Conservation (phyloP, 139 green algal genomes). For the Diplosphaera chodatii region DNA sequence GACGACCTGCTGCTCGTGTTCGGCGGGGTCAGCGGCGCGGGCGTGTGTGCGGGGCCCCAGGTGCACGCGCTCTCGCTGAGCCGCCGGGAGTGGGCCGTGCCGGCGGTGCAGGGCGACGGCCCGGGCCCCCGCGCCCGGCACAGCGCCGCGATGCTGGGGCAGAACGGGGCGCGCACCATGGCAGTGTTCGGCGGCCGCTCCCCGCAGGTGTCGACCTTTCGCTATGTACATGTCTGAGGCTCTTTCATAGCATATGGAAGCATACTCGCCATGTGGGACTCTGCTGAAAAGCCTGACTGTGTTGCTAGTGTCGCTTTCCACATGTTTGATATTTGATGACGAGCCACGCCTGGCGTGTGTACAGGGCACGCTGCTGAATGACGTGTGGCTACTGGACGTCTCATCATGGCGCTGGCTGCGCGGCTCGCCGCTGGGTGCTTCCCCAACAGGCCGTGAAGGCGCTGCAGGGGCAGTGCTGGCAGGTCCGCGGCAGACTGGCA, state of each 20-base stretch:
- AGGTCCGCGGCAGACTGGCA: too few relatives aligned
- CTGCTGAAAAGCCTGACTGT: too few relatives aligned
- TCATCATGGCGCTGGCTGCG: not conserved
- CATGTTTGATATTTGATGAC: not conserved
- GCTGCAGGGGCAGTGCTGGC: not conserved
- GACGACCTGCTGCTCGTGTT: conserved; percentile 19
- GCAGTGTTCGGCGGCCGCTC: conserved; percentile 25
- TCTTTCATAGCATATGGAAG: too few relatives aligned
- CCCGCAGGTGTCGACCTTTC: not conserved
- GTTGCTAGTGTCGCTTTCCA: too few relatives aligned
- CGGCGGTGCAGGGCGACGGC: not conserved
- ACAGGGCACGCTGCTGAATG: conserved; percentile 20
- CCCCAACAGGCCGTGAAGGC: conserved; percentile 9
- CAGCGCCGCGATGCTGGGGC: conserved; percentile 10
- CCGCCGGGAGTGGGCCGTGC: conserved; percentile 12
- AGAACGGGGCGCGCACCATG: conserved; percentile 12
- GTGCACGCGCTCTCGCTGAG: conserved; percentile 17
- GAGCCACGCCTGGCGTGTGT: not conserved
- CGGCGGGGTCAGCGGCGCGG: conserved; percentile 8
- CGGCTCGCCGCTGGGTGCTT: not conserved
- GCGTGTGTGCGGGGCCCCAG: not conserved
- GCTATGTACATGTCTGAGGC: too few relatives aligned
- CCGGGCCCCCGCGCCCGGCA: conserved; percentile 11
- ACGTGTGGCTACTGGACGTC: conserved; percentile 13
- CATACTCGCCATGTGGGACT: too few relatives aligned